Base-by-base conservation (phyloP, 495 filamentous ascomycete species). In the Jackrogersella minutella region DNA sequence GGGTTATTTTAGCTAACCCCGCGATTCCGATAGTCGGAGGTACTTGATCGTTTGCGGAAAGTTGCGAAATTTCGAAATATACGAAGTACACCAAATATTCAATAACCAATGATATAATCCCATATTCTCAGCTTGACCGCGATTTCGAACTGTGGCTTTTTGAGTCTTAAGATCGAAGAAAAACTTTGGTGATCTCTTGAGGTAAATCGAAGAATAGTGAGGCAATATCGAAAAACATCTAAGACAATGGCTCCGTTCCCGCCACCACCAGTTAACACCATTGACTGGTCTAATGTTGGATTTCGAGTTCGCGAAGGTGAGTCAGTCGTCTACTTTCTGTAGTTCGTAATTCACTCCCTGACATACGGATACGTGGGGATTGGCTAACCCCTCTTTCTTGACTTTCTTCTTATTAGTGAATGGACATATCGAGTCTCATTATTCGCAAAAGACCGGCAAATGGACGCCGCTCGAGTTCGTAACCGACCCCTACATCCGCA, bases 261-360 rank as follows among this genome's bases (percentile, higher is more conserved):
- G 39, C 93, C 93, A 22, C 87, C 90, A 2, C 92, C 93, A 4
- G 86, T 90, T 61, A 86, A 86, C 72, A 88, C 91, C 44, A 92
- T 95, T 79, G 93, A 97, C 84, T 97, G 94, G 94, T 82, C 81
- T 68, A 87, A 97, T 74, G 84, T 98, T 41, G 94, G 94, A 58
- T 98, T 98, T 81, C 86, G 85, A 73, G 88, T 97, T 55, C 91
- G 93, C 46, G 93, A 97, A 84, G 91, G 92, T 90, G 80, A 52
- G 79, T 71, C 52, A 44, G 26, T 33, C 21, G n/a, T 33, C 34
- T 37, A 37, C 52, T 33, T 16, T 2, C 46, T 37, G 30, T 36
- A n/a, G n/a, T n/a, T n/a, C n/a, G n/a, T n/a, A n/a, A n/a, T n/a
- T n/a, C n/a, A n/a, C n/a, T n/a, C n/a, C n/a, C n/a, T n/a, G n/a